Evolutionary conservation across 2,329 filamentous ascomycete genomes (phyloP).

Genomic region (Cercospora janseana): DNA sequence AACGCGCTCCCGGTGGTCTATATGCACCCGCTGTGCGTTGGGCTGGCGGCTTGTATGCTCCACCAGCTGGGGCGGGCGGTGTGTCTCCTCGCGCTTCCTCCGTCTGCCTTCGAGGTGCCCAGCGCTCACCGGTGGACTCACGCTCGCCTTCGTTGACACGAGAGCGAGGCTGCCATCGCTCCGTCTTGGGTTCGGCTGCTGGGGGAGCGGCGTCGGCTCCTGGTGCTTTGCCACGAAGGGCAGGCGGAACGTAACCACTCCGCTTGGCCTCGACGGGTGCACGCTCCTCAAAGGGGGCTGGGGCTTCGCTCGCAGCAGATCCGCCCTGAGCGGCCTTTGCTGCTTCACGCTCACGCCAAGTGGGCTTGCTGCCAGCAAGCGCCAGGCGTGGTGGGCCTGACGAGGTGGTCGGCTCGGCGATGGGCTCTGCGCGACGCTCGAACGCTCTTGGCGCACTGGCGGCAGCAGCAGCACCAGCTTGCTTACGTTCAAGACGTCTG

Average conservation of each 20-base stretch:
- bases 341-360: constrained; percentile 73
- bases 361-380: constrained; percentile 57
- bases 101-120: constrained; percentile 23
- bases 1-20: constrained; percentile 28
- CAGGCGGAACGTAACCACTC: constrained; percentile 49
- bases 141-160: constrained; percentile 22
- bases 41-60: constrained; percentile 30
- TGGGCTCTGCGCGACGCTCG: constrained; percentile 26
- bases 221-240: constrained; percentile 40
- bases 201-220: constrained; percentile 32
- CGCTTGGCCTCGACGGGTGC: constrained; percentile 44
- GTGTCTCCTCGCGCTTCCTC: constrained; percentile 17
- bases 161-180: constrained; percentile 27
- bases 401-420: constrained; percentile 48
- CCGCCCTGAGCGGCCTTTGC: constrained; percentile 40
- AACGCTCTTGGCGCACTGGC: constrained; percentile 32
- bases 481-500: constrained; percentile 63
- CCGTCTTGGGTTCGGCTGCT: constrained; percentile 28
- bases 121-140: constrained; percentile 19
- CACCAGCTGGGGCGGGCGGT: constrained; percentile 18
- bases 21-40: constrained; percentile 30
- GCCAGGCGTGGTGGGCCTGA: constrained; percentile 60
- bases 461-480: constrained; percentile 39
- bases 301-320: constrained; percentile 29
- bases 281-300: constrained; percentile 32